Base-by-base conservation (phyloP, 352 stramenopile species). In the Phytophthora chlamydospora region DNA sequence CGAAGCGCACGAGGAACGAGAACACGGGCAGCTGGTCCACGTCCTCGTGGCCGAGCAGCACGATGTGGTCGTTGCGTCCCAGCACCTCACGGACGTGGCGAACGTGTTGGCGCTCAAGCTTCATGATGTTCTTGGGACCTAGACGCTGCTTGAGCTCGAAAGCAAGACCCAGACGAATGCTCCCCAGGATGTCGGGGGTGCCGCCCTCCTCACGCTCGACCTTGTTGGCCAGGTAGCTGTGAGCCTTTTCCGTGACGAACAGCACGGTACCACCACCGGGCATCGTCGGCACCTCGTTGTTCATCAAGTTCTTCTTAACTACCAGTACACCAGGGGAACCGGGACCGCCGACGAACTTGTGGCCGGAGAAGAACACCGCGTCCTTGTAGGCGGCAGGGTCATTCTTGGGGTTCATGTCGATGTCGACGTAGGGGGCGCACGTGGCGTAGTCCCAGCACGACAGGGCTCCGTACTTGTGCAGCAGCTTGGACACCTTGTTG, bases 371-470 rank as follows among this genome's bases (percentile, higher is more conserved):
- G 71, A 98, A 98, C 29, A 99, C 78, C 0, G 96, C 97, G 75
- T 99, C 96, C 65, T 98, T 98, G 54, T 90, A 80, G n/a, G 71
- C 66, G 8, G 14, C 56, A 7, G 55, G 39, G 40, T 66, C 52
- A 2, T 65, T 12, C 33, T 80, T 73, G 19, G 96, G 94, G 83
- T 99, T 99, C 95, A 99, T 98, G 74, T 98, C 78, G 38, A 99
- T 90, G 1, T 78, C 59, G 6, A 97, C 66, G 71, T 99, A 98
- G 10, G 97, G 90, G 6, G 93, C 96, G 14, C 80, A 96, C 0
- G 94, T 97, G 0, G 97, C 97, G 63, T 98, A 99, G 82, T 99
- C 97, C 80, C 95, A 99, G 63, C 97, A 94, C 3, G 91, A 87
- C 45, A 99, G 69, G 7, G 92, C 95, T 1, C 95, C 92, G 57